Evolutionary conservation across 2,329 filamentous ascomycete species (phyloP), one percentile per base, ranked within the genome.

Genomic region (Cercospora sp.): DNA sequence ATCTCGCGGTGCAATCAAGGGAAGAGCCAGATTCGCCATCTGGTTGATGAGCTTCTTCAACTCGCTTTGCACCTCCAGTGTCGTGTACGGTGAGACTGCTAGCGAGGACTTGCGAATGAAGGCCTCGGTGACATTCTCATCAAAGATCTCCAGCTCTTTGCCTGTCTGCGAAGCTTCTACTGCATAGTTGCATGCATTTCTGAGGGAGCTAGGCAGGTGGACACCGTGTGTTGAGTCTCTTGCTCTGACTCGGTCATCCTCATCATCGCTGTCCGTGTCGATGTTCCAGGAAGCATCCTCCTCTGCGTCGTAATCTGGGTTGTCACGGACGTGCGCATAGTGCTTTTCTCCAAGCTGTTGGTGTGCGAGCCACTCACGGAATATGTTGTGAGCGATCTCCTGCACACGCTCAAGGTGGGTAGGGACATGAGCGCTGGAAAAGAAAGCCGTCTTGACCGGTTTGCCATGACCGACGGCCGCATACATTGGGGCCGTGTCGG

Each of bases 81-180:
- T 30, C 0, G n/a, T 20, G 6, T 60, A 42, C 8, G 51, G 60
- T 2, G 36, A 45, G 4, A 13, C 60, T 9, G 10, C 1, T 3
- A 62, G 60, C 20, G 36, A 48, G 9, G 60, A 62, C 13, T 28
- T 26, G 8, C 30, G 40, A 4, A 65, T 26, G 6, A 65, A 53
- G 3, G 20, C 42, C 13, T 60, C 33, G 2, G 65, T 60, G 1
- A 40, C 65, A 18, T 53, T 36, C 26, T 36, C 20, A 20, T 59
- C 65, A 40, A 67, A 67, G 3, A 67, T 6, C 3, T 60, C 48
- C n/a, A 67, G 53, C 26, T 60, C 55, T n/a, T 20, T 64, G n/a
- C 61, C 60, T 0, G 60, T 64, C 20, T 64, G 51, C 6, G 40
- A 36, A 1, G 53, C 53, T 28, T 64, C 18, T 3, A 30, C 40